Evolutionary conservation across 495 filamentous ascomycete species (phyloP).

Genomic region (Penicillium bovifimosum): DNA sequence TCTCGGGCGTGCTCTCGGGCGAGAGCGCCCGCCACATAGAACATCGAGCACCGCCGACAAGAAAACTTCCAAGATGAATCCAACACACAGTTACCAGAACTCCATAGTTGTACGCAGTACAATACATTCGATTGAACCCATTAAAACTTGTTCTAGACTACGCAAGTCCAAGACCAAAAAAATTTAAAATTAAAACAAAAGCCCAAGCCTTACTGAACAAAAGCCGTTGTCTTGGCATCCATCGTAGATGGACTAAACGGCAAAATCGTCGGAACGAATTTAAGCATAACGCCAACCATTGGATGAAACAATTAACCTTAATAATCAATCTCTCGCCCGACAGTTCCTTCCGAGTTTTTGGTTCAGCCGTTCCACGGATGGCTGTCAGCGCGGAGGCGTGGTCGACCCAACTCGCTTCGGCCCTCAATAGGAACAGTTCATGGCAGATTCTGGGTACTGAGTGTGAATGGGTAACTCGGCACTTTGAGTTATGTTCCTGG

Average conservation of each 20-base stretch:
- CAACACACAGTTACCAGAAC: too few relatives aligned
- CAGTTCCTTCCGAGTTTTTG: background rate
- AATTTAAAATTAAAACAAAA: background rate
- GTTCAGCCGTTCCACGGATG: background rate
- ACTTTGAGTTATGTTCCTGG: background rate
- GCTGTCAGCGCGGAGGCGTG: background rate
- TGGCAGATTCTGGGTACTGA: background rate
- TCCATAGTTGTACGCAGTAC: too few relatives aligned
- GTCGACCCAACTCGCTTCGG: background rate
- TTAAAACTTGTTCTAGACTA: background rate
- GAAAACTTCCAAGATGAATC: too few relatives aligned
- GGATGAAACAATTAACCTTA: background rate
- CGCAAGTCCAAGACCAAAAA: too few relatives aligned
- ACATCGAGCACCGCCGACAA: background rate
- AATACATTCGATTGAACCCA: background rate
- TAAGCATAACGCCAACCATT: background rate
- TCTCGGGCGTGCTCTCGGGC: too few relatives aligned
- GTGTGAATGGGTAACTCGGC: background rate
- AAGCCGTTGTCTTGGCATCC: background rate
- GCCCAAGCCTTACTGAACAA: background rate
- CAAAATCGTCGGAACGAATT: background rate
- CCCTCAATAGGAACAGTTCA: slow-evolving; percentile 1
- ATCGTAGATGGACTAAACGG: background rate
- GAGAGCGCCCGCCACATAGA: background rate
- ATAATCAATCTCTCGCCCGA: background rate